phyloP scores from a whole-genome alignment of 2,329 filamentous ascomycete genomes.

The Chrysosporium keratinophilum region DNA sequence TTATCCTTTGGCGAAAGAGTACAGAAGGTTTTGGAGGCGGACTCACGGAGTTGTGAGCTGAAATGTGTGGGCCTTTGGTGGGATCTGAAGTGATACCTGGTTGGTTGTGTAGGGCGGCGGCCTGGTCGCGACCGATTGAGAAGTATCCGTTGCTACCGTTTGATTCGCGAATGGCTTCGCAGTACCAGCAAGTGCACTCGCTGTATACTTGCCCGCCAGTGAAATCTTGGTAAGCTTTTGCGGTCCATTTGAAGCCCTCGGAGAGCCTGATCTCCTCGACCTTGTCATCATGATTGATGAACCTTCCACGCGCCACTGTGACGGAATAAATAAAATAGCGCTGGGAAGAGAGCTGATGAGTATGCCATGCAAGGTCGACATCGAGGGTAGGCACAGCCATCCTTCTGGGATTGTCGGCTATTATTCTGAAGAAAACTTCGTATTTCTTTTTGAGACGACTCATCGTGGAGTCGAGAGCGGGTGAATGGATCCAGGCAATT shows the following conservation, averaged over 20 bases:
- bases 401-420: constrained; percentile 26
- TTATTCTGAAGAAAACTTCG: constrained; percentile 37
- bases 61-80: constrained; percentile 57
- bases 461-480: constrained; percentile 54
- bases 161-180: constrained; percentile 56
- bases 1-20: constrained; percentile 19
- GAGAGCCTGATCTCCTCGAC: constrained; percentile 58
- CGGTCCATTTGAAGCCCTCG: constrained; percentile 61
- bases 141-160: constrained; percentile 29
- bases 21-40: not conserved
- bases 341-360: constrained; percentile 59
- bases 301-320: constrained; percentile 38
- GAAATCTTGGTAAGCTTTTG: constrained; percentile 54
- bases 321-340: constrained; percentile 53
- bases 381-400: constrained; percentile 31
- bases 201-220: constrained; percentile 58
- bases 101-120: constrained; percentile 35
- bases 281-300: constrained; percentile 78
- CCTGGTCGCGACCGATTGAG: constrained; percentile 39
- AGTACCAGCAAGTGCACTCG: constrained; percentile 76
- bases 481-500: constrained; percentile 69
- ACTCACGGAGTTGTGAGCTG: constrained; percentile 58
- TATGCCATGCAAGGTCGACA: constrained; percentile 46
- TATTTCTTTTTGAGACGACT: constrained; percentile 49
- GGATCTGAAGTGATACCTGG: constrained; percentile 39